Evolutionary conservation across 257 asterid genomes (phyloP).

Genomic region (Nicotiana undulata): DNA sequence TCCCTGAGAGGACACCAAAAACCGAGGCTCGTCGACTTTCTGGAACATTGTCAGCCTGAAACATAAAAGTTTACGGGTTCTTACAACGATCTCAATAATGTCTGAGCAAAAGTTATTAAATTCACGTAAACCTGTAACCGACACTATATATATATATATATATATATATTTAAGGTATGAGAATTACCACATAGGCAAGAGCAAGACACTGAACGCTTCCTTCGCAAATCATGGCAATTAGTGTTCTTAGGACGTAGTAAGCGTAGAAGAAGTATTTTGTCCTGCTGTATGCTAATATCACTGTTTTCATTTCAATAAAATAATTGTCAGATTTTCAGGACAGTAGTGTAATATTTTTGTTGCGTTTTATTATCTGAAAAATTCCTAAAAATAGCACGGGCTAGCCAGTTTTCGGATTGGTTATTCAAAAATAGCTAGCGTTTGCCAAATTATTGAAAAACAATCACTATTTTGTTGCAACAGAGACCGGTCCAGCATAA

Average conservation of each 20-base stretch:
- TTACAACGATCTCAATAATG: too few relatives aligned
- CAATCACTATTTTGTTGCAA: too few relatives aligned
- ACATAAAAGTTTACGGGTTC: too few relatives aligned
- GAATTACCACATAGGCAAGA: constrained; percentile 76
- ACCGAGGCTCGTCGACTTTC: constrained; percentile 64
- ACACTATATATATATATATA: background rate
- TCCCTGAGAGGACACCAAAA: constrained; percentile 73
- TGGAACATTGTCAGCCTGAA: constrained; percentile 83
- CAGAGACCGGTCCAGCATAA: too few relatives aligned
- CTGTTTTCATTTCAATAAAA: constrained; percentile 22
- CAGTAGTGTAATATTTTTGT: too few relatives aligned
- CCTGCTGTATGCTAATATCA: constrained; percentile 66
- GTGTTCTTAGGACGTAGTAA: constrained; percentile 53
- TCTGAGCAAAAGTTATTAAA: too few relatives aligned
- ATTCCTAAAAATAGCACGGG: too few relatives aligned
- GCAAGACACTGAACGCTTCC: constrained; percentile 84
- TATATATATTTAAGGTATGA: background rate
- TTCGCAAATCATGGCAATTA: constrained; percentile 62
- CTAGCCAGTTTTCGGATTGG: too few relatives aligned
- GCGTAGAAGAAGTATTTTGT: constrained; percentile 53
- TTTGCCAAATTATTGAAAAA: too few relatives aligned
- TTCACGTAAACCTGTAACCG: too few relatives aligned
- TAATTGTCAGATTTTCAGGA: background rate
- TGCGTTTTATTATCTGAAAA: too few relatives aligned
- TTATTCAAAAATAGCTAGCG: too few relatives aligned